phyloP scores from a whole-genome alignment of 306 rosid species.

The Prunus persica region Prunus_persica_NCBIv2 NC_034010.1:260001-260500 shows the following conservation, averaged over 20 bases:
- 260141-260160: not conserved
- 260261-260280: constrained; percentile 96
- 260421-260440: constrained; percentile 19
- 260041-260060: not conserved
- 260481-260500: not conserved
- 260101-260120: not conserved
- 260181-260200: not conserved
- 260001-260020: not conserved
- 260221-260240: constrained; percentile 83
- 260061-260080: not conserved
- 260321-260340: constrained; percentile 65
- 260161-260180: not conserved
- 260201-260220: constrained; percentile 33
- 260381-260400: not conserved
- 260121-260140: not conserved
- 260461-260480: not conserved
- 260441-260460: not conserved
- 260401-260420: constrained; percentile 43
- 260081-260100: not conserved
- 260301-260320: constrained; percentile 83
- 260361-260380: constrained; percentile 48
- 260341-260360: constrained; percentile 44
- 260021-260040: not conserved
- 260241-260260: constrained; percentile 82
- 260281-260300: constrained; percentile 97